These are phyloP conservation scores for Exidia glandulosa DNA, from an alignment of 768 basidiomycete species.

Conservation along the genomic window DNA sequence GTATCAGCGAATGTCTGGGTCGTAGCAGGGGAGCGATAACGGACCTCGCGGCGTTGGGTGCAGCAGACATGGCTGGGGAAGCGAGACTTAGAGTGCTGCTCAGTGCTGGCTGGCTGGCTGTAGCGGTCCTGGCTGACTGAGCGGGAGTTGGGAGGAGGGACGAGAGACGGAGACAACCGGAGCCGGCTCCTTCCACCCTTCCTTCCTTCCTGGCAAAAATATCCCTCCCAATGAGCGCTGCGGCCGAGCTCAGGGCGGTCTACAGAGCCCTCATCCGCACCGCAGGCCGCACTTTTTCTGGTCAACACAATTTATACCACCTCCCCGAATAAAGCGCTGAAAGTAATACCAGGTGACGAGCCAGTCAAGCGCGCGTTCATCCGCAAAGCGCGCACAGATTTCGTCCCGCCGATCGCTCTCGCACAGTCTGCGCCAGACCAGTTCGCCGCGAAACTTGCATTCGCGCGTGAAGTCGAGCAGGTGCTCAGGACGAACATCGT, in stretches of 20 bases:
- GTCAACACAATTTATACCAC: not conserved
- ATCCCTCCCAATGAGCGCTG: not conserved
- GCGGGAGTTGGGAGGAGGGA: too few relatives aligned
- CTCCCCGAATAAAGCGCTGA: not conserved
- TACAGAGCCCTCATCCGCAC: not conserved
- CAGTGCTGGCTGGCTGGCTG: not conserved
- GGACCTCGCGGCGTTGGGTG: not conserved
- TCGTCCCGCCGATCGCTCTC: not conserved
- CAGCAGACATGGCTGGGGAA: not conserved
- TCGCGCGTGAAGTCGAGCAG: slow-evolving; percentile 60
- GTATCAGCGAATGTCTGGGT: not conserved
- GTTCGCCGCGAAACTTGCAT: slow-evolving; percentile 43
- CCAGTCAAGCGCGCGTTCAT: not conserved
- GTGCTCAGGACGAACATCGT: slow-evolving; percentile 77
- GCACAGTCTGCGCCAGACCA: slow-evolving; percentile 32
- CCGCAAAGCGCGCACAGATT: not conserved
- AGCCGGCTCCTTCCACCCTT: too few relatives aligned
- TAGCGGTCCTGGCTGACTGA: too few relatives aligned
- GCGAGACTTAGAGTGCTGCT: not conserved
- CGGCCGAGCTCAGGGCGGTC: not conserved
- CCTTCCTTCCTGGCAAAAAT: not conserved
- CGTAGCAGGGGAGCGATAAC: not conserved
- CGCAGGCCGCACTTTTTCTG: not conserved
- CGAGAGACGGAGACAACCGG: too few relatives aligned
- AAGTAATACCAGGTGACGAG: not conserved